Conservation (phyloP, 257 asterid species). For the Solanum habrochaites region DNA sequence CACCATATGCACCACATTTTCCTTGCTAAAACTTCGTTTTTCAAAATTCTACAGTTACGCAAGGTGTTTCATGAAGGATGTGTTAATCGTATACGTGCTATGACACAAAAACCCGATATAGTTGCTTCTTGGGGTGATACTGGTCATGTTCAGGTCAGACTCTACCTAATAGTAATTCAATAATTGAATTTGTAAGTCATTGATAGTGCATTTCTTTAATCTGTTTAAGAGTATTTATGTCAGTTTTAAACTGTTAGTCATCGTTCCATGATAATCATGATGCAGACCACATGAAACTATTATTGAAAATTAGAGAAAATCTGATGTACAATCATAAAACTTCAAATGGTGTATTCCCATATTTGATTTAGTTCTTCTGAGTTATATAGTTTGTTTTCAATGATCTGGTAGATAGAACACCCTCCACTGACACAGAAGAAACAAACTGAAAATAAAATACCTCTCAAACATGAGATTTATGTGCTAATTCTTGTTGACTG, state of each 20-base stretch:
- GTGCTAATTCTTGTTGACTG: background rate
- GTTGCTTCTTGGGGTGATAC: constrained; percentile 91
- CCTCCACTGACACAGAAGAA: background rate
- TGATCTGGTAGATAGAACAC: background rate
- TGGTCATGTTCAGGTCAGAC: constrained; percentile 76
- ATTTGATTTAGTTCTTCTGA: background rate
- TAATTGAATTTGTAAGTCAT: background rate
- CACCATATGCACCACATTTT: background rate
- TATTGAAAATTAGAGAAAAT: background rate
- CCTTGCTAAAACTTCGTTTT: background rate
- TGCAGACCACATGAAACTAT: background rate
- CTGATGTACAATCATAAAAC: background rate
- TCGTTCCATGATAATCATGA: background rate
- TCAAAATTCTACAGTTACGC: constrained; percentile 30
- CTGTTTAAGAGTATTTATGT: background rate
- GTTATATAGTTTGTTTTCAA: background rate
- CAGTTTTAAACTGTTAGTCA: background rate
- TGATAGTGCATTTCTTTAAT: background rate
- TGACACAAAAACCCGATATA: constrained; percentile 80
- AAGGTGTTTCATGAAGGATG: constrained; percentile 71
- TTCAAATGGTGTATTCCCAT: background rate
- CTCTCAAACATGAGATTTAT: background rate
- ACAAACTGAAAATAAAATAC: background rate
- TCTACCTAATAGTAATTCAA: background rate
- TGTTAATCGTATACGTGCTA: constrained; percentile 83